Percentiles rank a stretch among this genome's conserved stretches.
These are phyloP conservation scores for Backusella luteola DNA, from an alignment of 192 early-diverging fungal genomes.

Conservation along the genomic window DNA sequence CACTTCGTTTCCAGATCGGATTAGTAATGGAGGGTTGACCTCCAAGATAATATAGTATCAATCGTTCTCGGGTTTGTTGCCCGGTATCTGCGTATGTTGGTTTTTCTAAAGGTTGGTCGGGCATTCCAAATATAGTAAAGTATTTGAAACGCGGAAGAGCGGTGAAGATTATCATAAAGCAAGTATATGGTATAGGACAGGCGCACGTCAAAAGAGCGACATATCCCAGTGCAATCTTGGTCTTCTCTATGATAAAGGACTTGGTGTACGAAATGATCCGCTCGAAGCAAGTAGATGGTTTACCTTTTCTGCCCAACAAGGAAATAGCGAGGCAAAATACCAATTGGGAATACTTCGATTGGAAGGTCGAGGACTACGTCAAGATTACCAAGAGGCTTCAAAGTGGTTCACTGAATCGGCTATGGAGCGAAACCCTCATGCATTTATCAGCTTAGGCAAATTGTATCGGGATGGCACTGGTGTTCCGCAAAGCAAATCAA, in stretches of 20 bases:
- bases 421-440: background rate
- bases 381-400: background rate
- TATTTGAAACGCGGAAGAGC: too few species aligned
- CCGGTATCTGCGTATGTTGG: too few species aligned
- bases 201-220: background rate
- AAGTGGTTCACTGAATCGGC: background rate
- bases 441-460: background rate
- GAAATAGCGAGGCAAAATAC: background rate
- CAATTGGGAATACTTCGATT: background rate
- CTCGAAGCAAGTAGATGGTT: background rate
- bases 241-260: background rate
- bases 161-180: background rate
- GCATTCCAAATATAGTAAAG: too few species aligned
- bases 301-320: background rate
- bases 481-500: background rate
- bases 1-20: too few species aligned
- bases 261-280: background rate
- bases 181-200: background rate
- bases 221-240: background rate
- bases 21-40: too few species aligned
- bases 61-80: too few species aligned
- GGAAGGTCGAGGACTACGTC: background rate
- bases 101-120: too few species aligned
- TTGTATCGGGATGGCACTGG: background rate
- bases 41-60: too few species aligned